Base-by-base conservation (phyloP, 108 stramenopile species). In the Aureococcus anophagefferens region DNA sequence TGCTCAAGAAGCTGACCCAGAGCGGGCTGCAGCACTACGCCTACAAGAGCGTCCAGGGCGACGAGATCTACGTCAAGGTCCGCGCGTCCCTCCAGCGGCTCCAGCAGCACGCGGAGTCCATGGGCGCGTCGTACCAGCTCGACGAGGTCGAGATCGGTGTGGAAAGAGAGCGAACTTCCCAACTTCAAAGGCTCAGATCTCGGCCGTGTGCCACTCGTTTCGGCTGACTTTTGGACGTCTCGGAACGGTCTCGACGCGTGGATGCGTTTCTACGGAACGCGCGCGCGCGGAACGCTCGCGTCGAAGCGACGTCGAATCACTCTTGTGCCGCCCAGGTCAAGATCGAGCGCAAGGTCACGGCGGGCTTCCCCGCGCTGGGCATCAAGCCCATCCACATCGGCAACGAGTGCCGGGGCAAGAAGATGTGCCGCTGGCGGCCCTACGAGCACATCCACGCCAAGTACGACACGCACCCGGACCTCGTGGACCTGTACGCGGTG, bases 41-140 rank as follows among this genome's bases (percentile, higher is more conserved):
- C 18, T 69, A n/a, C 36, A 3, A 18, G 46, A 25, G 21, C 33
- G 15, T 33, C 34, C 65, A 65, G 65, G 33, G 65, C 36, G 68
- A 69, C 68, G 68, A 69, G 68, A 59, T 69, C 46, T 69, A 69
- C 51, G 51, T 69, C 46, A 69, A 69, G 51, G 68, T 69, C 51
- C 45, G 68, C n/a, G 68, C 36, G 21, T 33, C 33, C 14, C 30
- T 36, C 21, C 16, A 46, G 30, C 45, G 68, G 17, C 68, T 69
- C 51, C 21, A 59, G 51, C 14, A 59, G 21, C 25, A 59, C 51
- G 51, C 51, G 21, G 51, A 59, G 21, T 5, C 40, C 9, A 44
- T 13, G 40, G 9, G 40, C 40, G 40, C 40, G 40, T 11, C 7
- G 51, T 59, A 4, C 51, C 51, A 4, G 51, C 51, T 59, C 21